These are phyloP conservation scores for Boletales sp. DNA, from an alignment of 768 basidiomycete species.

Conservation along the genomic window DNA sequence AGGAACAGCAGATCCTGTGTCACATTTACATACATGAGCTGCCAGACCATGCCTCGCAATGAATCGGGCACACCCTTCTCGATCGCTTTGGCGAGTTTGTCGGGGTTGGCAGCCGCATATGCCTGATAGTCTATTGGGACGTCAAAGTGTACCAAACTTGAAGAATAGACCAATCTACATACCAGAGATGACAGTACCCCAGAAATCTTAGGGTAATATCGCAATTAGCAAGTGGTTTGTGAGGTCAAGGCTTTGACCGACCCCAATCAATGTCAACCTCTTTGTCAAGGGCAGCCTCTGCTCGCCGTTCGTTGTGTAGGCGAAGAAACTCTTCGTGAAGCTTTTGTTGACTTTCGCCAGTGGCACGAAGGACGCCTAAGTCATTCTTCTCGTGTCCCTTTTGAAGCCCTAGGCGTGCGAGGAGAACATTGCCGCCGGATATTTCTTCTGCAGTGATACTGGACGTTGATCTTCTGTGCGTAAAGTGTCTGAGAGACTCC, in stretches of 20 bases:
- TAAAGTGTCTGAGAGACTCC: slow-evolving; percentile 23
- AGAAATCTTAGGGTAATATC: slow-evolving; percentile 61
- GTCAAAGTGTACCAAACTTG: slow-evolving; percentile 3
- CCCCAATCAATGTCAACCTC: slow-evolving; percentile 73
- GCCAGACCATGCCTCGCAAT: slow-evolving; percentile 94
- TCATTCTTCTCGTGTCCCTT: slow-evolving; percentile 39
- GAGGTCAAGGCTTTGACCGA: slow-evolving; percentile 30
- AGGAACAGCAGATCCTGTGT: slow-evolving; percentile 1
- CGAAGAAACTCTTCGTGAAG: slow-evolving; percentile 76
- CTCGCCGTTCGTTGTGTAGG: slow-evolving; percentile 54
- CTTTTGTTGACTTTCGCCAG: slow-evolving; percentile 63
- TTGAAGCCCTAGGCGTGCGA: slow-evolving; percentile 51
- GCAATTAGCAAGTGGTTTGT: slow-evolving; percentile 2
- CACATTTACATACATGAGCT: slow-evolving; percentile 86
- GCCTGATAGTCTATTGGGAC: slow-evolving; percentile 69
- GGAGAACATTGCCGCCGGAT: slow-evolving; percentile 44
- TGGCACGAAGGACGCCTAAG: slow-evolving; percentile 39
- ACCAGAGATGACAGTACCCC: slow-evolving; percentile 93
- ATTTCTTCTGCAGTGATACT: slow-evolving; percentile 46
- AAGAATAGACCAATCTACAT: slow-evolving; percentile 11
- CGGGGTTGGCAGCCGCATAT: slow-evolving; percentile 77
- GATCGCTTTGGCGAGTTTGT: slow-evolving; percentile 83
- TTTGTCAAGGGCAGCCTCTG: slow-evolving; percentile 34
- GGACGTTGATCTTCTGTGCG: slow-evolving; percentile 65
- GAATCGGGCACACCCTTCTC: slow-evolving; percentile 88